Evolutionary conservation across 768 basidiomycete species (phyloP).

Genomic region (Wakefieldia striispora): DNA sequence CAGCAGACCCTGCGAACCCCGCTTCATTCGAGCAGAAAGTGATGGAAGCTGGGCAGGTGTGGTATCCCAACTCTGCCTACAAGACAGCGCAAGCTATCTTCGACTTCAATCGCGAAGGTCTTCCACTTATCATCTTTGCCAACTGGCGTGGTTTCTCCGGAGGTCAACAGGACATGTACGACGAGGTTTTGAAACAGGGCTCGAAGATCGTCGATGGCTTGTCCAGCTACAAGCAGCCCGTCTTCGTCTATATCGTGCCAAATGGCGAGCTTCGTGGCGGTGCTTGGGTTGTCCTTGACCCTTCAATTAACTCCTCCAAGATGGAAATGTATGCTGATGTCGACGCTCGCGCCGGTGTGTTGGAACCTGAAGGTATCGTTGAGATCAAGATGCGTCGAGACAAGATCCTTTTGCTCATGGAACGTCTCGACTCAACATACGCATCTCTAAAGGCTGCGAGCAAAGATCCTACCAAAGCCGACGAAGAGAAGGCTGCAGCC

Average conservation of each 20-base stretch:
- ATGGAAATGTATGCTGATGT: conserved; percentile 99
- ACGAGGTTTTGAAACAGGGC: conserved; percentile 95
- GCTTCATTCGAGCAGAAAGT: conserved; percentile 95
- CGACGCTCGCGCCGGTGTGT: conserved; percentile 92
- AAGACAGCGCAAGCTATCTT: conserved; percentile 99
- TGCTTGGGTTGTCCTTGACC: conserved; percentile 99
- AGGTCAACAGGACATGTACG: conserved; percentile 99
- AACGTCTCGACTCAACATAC: conserved; percentile 84
- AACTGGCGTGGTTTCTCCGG: conserved; percentile 99
- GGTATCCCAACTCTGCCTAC: conserved; percentile 99
- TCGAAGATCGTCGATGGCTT: conserved; percentile 99
- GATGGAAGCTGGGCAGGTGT: conserved; percentile 99
- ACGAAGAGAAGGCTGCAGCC: conserved; percentile 73
- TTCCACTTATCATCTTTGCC: conserved; percentile 97
- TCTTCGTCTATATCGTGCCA: conserved; percentile 97
- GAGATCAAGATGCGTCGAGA: conserved; percentile 98
- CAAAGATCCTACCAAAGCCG: conserved; percentile 67
- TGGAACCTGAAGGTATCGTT: conserved; percentile 95
- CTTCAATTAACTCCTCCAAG: conserved; percentile 92
- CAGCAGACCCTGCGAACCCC: conserved; percentile 97
- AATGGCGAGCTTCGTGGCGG: conserved; percentile 99
- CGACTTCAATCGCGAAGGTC: conserved; percentile 95
- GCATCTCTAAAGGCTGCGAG: conserved; percentile 77
- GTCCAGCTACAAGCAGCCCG: conserved; percentile 94
- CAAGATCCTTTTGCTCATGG: conserved; percentile 89